phyloP scores from a whole-genome alignment of 768 basidiomycete species.

The Albatrellus ellisii region DNA sequence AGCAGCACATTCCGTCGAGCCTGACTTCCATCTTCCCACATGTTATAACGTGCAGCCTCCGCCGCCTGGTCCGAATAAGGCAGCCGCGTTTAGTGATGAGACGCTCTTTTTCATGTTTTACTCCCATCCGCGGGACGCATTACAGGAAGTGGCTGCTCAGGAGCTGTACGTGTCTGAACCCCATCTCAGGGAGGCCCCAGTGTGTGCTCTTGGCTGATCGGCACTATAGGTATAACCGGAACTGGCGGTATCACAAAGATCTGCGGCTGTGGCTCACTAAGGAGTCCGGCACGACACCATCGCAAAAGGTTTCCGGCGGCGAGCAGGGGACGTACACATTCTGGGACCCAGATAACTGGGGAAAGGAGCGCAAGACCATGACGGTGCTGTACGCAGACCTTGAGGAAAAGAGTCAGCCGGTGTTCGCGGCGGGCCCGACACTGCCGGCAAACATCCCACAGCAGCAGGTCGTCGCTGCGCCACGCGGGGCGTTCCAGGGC shows the following conservation, averaged over 20 bases:
- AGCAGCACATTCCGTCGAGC: constrained; percentile 71
- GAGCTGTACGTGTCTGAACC: constrained; percentile 53
- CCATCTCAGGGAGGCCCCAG: background rate
- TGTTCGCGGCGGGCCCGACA: constrained; percentile 9
- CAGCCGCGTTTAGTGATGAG: constrained; percentile 79
- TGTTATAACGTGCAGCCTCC: constrained; percentile 88
- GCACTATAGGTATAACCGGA: constrained; percentile 63
- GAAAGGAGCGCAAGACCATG: constrained; percentile 19
- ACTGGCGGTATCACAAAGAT: constrained; percentile 94
- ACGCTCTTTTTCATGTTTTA: constrained; percentile 97
- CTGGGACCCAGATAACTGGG: constrained; percentile 23
- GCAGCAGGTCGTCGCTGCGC: constrained; percentile 8
- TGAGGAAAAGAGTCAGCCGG: constrained; percentile 16
- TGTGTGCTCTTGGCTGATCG: constrained; percentile 2
- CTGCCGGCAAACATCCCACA: constrained; percentile 6
- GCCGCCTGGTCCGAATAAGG: constrained; percentile 67
- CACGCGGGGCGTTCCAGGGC: constrained; percentile 13
- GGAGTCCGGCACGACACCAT: constrained; percentile 62
- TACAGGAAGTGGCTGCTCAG: constrained; percentile 87
- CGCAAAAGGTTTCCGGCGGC: constrained; percentile 62
- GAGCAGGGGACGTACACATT: constrained; percentile 58
- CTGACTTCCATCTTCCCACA: constrained; percentile 75
- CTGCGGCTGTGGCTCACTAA: constrained; percentile 75
- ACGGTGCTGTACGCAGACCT: constrained; percentile 17
- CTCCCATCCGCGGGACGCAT: constrained; percentile 74